phyloP scores from a whole-genome alignment of 2,329 filamentous ascomycete genomes.

The Neofusicoccum cordaticola region DNA sequence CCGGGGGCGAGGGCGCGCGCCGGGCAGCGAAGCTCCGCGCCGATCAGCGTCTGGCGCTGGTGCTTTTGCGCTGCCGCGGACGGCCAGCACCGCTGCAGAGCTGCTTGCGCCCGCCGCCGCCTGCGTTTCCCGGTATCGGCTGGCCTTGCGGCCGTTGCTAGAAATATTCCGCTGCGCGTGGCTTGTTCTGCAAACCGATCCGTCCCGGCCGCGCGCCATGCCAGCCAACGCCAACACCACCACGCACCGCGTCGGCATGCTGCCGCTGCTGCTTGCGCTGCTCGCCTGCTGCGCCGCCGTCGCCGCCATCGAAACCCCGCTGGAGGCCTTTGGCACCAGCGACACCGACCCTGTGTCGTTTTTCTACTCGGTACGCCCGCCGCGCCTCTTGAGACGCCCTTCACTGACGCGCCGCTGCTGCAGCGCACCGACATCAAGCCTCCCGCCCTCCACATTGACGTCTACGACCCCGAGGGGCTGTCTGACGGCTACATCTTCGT shows the following conservation, averaged over 20 bases:
- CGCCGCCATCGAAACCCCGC: too few relatives aligned
- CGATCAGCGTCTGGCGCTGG: background rate
- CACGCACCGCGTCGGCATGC: too few relatives aligned
- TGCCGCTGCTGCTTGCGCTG: background rate
- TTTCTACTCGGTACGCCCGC: background rate
- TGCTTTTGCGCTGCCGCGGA: background rate
- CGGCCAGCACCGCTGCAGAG: background rate
- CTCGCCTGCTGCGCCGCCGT: background rate
- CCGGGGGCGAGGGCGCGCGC: background rate
- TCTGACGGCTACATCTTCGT: slow-evolving; percentile 48
- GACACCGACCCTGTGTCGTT: background rate
- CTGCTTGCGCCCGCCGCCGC: too few relatives aligned
- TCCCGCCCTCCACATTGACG: too few relatives aligned
- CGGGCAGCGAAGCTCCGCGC: background rate
- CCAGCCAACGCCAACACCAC: too few relatives aligned
- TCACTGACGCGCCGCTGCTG: too few relatives aligned
- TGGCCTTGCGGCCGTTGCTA: background rate
- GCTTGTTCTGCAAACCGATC: too few relatives aligned
- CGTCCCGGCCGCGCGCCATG: too few relatives aligned
- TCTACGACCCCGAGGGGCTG: too few relatives aligned
- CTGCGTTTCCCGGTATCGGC: too few relatives aligned
- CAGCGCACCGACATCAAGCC: too few relatives aligned
- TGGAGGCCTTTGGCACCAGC: background rate
- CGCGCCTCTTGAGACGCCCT: background rate
- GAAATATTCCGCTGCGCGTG: background rate